A percentile compares a stretch with the other conserved stretches of the same genome.
Conservation (phyloP, 495 filamentous ascomycete genomes). For the Aspergillus bridgeri region DNA sequence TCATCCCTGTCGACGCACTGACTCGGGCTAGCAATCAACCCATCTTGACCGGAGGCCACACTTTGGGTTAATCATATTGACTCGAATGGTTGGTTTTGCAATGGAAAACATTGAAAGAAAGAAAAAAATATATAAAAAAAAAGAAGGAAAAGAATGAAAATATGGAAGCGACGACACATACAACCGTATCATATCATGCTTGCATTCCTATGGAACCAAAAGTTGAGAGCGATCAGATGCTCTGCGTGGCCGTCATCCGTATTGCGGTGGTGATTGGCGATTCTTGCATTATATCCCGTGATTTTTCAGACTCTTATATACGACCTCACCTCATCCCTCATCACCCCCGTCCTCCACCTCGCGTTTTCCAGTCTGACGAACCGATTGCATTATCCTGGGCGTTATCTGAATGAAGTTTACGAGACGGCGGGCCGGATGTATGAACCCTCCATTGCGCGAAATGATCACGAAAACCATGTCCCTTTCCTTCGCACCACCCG, state of each 20-base stretch:
- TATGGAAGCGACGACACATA: neutral
- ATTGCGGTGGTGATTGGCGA: neutral
- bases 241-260: neutral
- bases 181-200: neutral
- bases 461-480: slow-evolving; percentile 2
- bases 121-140: neutral
- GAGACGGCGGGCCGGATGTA: slow-evolving; percentile 46
- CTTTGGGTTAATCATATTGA: slow-evolving; percentile 34
- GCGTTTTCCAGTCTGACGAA: neutral
- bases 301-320: neutral
- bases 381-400: slow-evolving; percentile 39
- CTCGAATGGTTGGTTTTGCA: neutral
- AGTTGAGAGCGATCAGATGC: neutral
- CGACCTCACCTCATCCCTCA: neutral
- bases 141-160: neutral
- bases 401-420: slow-evolving; percentile 36
- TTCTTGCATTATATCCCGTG: neutral
- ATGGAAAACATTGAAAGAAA: slow-evolving; percentile 3
- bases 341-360: too few species aligned
- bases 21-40: slow-evolving; percentile 43
- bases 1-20: slow-evolving; percentile 36
- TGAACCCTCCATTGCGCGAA: slow-evolving; percentile 41
- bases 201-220: neutral
- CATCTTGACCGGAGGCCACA: slow-evolving; percentile 51
- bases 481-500: slow-evolving; percentile 9